Conservation (phyloP, 2,329 filamentous ascomycete species). For the Myrmaecium sp. region DNA sequence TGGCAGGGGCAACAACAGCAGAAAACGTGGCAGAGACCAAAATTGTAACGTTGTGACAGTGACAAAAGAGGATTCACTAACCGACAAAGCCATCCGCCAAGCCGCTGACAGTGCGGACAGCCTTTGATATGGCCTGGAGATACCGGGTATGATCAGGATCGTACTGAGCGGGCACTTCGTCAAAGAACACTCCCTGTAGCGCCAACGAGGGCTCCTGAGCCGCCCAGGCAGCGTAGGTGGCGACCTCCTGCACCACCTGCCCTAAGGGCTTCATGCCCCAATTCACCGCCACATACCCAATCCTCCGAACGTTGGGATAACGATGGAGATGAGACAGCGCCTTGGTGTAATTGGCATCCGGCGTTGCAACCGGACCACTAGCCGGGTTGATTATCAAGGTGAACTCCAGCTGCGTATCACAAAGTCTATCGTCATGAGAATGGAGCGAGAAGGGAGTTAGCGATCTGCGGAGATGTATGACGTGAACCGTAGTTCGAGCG, state of each 20-base stretch:
- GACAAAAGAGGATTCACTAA: constrained; percentile 9
- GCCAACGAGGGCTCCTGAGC: constrained; percentile 20
- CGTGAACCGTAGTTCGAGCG: constrained; percentile 9
- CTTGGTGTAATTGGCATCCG: constrained; percentile 26
- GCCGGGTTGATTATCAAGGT: constrained; percentile 34
- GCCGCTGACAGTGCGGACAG: constrained; percentile 8
- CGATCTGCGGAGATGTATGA: constrained; percentile 14
- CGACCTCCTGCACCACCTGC: constrained; percentile 22
- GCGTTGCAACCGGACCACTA: constrained; percentile 26
- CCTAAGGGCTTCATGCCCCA: constrained; percentile 20
- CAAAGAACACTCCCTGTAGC: constrained; percentile 32
- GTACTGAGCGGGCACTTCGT: constrained; percentile 24
- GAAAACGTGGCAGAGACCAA: too few species aligned
- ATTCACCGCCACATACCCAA: constrained; percentile 34
- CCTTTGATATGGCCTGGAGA: constrained; percentile 9
- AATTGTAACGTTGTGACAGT: too few species aligned
- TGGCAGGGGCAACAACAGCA: too few species aligned
- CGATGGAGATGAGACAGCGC: constrained; percentile 24
- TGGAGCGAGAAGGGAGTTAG: too few species aligned
- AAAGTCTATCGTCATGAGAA: constrained; percentile 10
- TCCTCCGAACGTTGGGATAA: constrained; percentile 30
- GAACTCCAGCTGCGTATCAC: constrained; percentile 27
- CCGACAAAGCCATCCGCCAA: constrained; percentile 12
- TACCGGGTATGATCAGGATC: constrained; percentile 8
- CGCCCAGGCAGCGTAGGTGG: constrained; percentile 28